Evolutionary conservation across 2,329 filamentous ascomycete genomes (phyloP).

Genomic region (Ceratocystis harringtonii): DNA sequence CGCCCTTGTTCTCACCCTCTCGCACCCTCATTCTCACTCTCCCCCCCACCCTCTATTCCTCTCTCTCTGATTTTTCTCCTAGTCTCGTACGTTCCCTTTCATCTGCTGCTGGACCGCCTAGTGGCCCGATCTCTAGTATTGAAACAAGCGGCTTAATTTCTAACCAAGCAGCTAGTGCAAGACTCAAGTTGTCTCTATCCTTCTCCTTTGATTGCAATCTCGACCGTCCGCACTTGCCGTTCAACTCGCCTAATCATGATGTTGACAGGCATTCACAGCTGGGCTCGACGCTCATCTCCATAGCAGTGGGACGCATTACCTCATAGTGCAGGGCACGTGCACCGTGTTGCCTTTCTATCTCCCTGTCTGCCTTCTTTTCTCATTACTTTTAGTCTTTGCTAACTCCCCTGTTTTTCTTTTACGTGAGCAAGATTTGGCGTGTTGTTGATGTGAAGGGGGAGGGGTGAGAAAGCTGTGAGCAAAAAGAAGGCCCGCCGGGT

Average conservation of each 20-base stretch:
- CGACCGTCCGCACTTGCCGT: neutral
- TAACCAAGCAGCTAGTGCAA: neutral
- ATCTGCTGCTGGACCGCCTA: neutral
- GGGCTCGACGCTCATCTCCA: neutral
- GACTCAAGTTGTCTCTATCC: neutral
- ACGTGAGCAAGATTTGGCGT: neutral
- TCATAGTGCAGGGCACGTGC: slow-evolving; percentile 3
- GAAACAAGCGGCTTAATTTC: neutral
- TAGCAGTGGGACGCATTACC: slow-evolving; percentile 2
- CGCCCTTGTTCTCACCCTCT: neutral
- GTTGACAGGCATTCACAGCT: neutral
- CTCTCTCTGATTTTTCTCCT: neutral
- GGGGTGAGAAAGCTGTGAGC: neutral
- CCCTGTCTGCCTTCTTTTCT: neutral
- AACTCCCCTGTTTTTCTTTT: neutral
- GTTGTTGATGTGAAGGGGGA: neutral
- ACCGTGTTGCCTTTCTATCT: too few species aligned
- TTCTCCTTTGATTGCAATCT: neutral
- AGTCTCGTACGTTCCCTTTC: neutral
- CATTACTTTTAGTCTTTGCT: neutral
- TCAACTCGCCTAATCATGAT: too few species aligned
- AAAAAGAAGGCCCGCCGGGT: neutral
- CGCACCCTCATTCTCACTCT: neutral
- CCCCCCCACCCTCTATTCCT: neutral
- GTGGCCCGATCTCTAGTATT: neutral